A percentile compares a stretch with the other conserved stretches of the same genome.
phyloP scores from a whole-genome alignment of 345 rosid species.

The Tarenaya hassleriana region DNA sequence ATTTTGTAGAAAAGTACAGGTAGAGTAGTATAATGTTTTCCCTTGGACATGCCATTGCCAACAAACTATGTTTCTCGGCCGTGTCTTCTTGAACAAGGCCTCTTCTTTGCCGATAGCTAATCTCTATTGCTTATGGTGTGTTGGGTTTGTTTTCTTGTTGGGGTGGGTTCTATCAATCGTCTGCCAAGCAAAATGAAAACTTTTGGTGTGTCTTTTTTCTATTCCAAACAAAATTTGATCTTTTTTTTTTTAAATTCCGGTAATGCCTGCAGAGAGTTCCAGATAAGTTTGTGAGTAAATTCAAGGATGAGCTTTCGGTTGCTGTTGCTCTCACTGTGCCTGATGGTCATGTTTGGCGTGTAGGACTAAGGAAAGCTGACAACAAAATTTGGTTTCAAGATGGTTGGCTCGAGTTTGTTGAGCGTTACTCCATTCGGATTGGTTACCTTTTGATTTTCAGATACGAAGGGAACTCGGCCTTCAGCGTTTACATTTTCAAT shows the following conservation, averaged over 20 bases:
- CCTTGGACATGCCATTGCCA: background rate
- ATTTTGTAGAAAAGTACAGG: too few relatives aligned
- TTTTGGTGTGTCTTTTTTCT: slow-evolving; percentile 7
- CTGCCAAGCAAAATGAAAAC: too few relatives aligned
- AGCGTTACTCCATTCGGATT: slow-evolving; percentile 57
- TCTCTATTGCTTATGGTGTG: too few relatives aligned
- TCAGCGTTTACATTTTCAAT: slow-evolving; percentile 68
- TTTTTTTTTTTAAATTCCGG: slow-evolving; percentile 15
- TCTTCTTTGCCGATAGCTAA: too few relatives aligned
- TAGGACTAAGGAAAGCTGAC: slow-evolving; percentile 64
- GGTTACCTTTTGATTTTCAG: slow-evolving; percentile 76
- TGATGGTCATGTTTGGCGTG: slow-evolving; percentile 63
- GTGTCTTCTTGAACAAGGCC: background rate
- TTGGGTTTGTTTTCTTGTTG: background rate
- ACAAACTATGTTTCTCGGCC: slow-evolving; percentile 1
- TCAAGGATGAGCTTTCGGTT: slow-evolving; percentile 62
- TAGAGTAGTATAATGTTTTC: slow-evolving; percentile 9
- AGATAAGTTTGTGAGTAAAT: slow-evolving; percentile 63
- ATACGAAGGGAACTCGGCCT: slow-evolving; percentile 79
- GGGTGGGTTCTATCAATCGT: too few relatives aligned
- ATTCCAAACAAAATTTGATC: slow-evolving; percentile 10
- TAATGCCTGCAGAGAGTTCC: slow-evolving; percentile 77
- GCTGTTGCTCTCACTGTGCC: slow-evolving; percentile 72
- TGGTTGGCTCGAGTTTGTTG: slow-evolving; percentile 83
- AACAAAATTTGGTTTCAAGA: slow-evolving; percentile 73